Evolutionary conservation across 2,329 filamentous ascomycete genomes (phyloP).

Genomic region (Aspergillus transmontanensis): DNA sequence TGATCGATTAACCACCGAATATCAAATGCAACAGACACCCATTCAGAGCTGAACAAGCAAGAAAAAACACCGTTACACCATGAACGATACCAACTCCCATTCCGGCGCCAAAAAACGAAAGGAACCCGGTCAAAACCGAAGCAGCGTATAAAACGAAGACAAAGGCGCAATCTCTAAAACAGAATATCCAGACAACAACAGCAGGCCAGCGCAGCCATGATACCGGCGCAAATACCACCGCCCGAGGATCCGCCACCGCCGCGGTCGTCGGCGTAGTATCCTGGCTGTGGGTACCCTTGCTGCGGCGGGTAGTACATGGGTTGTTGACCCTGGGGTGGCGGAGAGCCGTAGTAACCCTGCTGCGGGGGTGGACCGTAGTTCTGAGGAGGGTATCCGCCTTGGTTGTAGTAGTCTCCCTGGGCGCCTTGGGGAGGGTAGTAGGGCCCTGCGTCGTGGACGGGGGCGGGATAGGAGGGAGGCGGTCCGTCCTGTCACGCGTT

Average conservation of each 20-base stretch:
- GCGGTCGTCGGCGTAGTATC: constrained; percentile 40
- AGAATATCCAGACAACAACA: constrained; percentile 55
- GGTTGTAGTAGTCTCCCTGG: constrained; percentile 37
- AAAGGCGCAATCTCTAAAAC: constrained; percentile 33
- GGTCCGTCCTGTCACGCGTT: constrained; percentile 30
- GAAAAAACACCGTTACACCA: not conserved
- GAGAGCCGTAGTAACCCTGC: constrained; percentile 29
- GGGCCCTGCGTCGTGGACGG: constrained; percentile 35
- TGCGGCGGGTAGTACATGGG: constrained; percentile 35
- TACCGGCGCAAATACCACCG: constrained; percentile 50
- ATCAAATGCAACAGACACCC: not conserved
- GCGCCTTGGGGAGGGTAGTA: constrained; percentile 32
- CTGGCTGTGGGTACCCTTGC: constrained; percentile 39
- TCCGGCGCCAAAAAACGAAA: constrained; percentile 9
- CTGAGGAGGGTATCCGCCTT: constrained; percentile 31
- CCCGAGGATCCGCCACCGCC: constrained; percentile 31
- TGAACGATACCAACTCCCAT: not conserved
- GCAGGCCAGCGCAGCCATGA: constrained; percentile 51
- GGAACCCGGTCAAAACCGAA: not conserved
- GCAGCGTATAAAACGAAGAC: not conserved
- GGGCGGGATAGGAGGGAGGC: constrained; percentile 42
- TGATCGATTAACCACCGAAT: not conserved
- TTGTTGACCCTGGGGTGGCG: constrained; percentile 27
- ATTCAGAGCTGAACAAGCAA: not conserved
- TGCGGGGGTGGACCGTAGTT: constrained; percentile 32